phyloP scores from a whole-genome alignment of 108 stramenopile species.

The Chaetoceros tenuissimus region DNA sequence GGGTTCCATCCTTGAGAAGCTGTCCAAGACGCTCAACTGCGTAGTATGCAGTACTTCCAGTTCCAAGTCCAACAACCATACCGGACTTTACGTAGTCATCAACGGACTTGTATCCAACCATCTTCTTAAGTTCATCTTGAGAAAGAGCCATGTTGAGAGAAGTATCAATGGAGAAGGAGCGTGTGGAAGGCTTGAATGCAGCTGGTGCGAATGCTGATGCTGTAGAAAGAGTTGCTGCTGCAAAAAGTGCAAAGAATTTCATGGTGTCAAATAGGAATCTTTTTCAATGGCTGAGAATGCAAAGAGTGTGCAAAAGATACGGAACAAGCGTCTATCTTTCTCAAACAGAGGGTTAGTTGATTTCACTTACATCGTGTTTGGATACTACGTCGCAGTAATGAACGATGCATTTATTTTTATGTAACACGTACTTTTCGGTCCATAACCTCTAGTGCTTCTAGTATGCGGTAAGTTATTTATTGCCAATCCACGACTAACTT shows the following conservation, averaged over 20 bases:
- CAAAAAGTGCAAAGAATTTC: background rate
- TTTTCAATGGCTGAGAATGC: too few species aligned
- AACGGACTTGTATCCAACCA: conserved; percentile 86
- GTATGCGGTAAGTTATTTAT: too few species aligned
- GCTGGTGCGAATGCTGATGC: background rate
- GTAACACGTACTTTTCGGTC: too few species aligned
- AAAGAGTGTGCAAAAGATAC: too few species aligned
- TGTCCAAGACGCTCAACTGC: conserved; percentile 97
- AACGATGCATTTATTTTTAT: too few species aligned
- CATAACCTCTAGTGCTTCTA: too few species aligned
- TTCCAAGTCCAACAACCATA: conserved; percentile 99
- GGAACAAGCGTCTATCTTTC: too few species aligned
- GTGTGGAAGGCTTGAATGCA: background rate
- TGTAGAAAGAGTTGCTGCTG: background rate
- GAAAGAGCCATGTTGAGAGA: conserved; percentile 23
- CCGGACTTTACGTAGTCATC: conserved; percentile 90
- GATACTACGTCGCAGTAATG: too few species aligned
- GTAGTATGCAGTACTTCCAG: conserved; percentile 97
- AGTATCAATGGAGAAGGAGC: background rate
- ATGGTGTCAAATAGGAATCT: too few species aligned
- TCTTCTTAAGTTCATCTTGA: conserved; percentile 87
- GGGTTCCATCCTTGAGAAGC: conserved; percentile 77
- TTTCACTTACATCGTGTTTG: too few species aligned
- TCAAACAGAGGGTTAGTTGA: too few species aligned
- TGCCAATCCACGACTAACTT: too few species aligned